Conservation (phyloP, 2,329 filamentous ascomycete species). For the Diaporthe nobilis region DNA sequence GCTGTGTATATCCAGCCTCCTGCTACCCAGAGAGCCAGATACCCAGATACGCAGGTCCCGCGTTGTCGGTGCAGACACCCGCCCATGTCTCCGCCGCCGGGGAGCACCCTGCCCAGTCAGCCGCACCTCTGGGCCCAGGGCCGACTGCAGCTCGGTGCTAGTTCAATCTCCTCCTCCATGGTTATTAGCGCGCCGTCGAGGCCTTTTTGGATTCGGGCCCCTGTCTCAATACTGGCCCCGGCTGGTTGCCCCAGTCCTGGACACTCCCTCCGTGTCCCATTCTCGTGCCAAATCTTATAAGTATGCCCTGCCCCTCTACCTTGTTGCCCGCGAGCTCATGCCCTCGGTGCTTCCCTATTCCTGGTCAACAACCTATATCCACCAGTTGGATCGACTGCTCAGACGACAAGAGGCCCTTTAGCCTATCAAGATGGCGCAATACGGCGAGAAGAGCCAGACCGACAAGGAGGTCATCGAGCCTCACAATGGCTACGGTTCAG, state of each 20-base stretch:
- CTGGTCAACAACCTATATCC: neutral
- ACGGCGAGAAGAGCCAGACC: slow-evolving; percentile 44
- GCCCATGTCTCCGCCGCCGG: slow-evolving; percentile 14
- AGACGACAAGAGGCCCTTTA: slow-evolving; percentile 13
- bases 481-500: slow-evolving; percentile 42
- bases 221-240: slow-evolving; percentile 25
- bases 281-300: slow-evolving; percentile 31
- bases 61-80: slow-evolving; percentile 25
- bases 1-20: slow-evolving; percentile 1
- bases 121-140: slow-evolving; percentile 25
- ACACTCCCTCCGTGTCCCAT: slow-evolving; percentile 14
- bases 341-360: neutral
- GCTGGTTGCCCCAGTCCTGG: slow-evolving; percentile 20
- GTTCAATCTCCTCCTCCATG: slow-evolving; percentile 18
- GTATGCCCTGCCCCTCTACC: slow-evolving; percentile 7
- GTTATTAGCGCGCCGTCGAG: slow-evolving; percentile 33
- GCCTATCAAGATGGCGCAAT: slow-evolving; percentile 47
- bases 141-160: slow-evolving; percentile 19
- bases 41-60: neutral
- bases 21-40: neutral
- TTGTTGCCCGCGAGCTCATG: neutral
- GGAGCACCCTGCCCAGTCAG: slow-evolving; percentile 12
- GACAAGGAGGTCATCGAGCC: slow-evolving; percentile 44
- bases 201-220: slow-evolving; percentile 32
- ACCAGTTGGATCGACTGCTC: neutral